Percentiles rank a stretch among this genome's conserved stretches.
phyloP scores from a whole-genome alignment of 2,329 filamentous ascomycete genomes.

The Apiospora kogelbergensis region DNA sequence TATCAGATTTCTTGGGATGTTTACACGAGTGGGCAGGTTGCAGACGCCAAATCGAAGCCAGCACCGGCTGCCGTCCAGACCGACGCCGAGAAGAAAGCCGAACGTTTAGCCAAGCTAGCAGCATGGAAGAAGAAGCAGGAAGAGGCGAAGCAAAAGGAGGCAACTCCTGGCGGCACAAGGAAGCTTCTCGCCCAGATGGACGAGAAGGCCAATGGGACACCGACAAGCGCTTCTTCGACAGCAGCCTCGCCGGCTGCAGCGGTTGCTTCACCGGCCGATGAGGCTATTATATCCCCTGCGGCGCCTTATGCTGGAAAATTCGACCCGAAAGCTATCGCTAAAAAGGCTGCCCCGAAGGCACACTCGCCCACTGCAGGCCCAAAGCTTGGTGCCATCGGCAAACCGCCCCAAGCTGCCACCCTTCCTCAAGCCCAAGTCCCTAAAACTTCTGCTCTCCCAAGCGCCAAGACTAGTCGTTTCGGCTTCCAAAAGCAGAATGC shows the following conservation, averaged over 20 bases:
- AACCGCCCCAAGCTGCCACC: constrained; percentile 35
- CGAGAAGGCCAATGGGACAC: constrained; percentile 58
- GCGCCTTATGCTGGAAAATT: constrained; percentile 75
- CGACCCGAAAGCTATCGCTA: constrained; percentile 82
- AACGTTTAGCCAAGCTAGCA: constrained; percentile 77
- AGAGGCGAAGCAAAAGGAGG: constrained; percentile 70
- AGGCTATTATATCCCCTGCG: constrained; percentile 50
- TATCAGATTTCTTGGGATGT: constrained; percentile 10
- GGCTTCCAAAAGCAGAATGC: constrained; percentile 70
- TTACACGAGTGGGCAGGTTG: constrained; percentile 41
- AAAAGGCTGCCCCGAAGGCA: constrained; percentile 65
- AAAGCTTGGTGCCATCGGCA: constrained; percentile 49
- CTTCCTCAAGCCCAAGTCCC: constrained; percentile 32
- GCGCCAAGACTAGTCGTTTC: constrained; percentile 78
- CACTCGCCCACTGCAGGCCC: constrained; percentile 55
- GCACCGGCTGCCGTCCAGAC: constrained; percentile 51
- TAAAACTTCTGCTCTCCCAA: constrained; percentile 57
- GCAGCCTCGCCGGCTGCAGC: constrained; percentile 47
- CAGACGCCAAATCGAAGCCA: constrained; percentile 49
- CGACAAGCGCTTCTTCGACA: constrained; percentile 48
- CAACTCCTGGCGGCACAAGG: constrained; percentile 62
- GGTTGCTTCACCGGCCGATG: constrained; percentile 47
- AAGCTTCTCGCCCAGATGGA: constrained; percentile 74
- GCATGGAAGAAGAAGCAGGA: constrained; percentile 93
- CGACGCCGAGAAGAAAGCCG: constrained; percentile 76